These are phyloP conservation scores for Malus asiatica DNA, from an alignment of 306 rosid genomes.

Conservation along the genomic window DNA sequence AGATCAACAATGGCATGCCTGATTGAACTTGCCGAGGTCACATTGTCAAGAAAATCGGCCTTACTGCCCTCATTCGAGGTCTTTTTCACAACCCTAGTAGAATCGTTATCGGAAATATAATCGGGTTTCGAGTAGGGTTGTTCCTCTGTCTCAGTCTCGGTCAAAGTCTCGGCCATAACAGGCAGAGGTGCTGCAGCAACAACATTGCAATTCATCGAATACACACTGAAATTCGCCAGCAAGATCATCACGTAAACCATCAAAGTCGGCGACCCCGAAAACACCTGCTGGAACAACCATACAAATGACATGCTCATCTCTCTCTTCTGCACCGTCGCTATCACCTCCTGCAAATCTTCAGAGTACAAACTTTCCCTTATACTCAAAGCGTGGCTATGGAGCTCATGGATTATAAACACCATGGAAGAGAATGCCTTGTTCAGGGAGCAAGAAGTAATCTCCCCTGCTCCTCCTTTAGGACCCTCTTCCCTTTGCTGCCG, in stretches of 20 bases:
- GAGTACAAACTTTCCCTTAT: slow-evolving; percentile 38
- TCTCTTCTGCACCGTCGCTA: slow-evolving; percentile 35
- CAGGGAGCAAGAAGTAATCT: slow-evolving; percentile 31
- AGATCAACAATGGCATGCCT: slow-evolving; percentile 12
- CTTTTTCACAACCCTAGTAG: slow-evolving; percentile 1
- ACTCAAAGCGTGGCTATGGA: slow-evolving; percentile 53
- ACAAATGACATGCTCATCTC: slow-evolving; percentile 67
- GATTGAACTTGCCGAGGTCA: not conserved
- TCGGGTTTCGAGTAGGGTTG: slow-evolving; percentile 8
- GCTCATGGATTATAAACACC: slow-evolving; percentile 52
- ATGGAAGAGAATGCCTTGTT: slow-evolving; percentile 53
- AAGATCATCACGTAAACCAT: slow-evolving; percentile 62
- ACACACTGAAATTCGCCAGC: slow-evolving; percentile 48
- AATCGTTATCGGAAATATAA: not conserved
- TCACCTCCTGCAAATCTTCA: slow-evolving; percentile 48
- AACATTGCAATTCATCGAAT: slow-evolving; percentile 41
- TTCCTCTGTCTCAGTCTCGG: not conserved
- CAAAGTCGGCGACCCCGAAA: slow-evolving; percentile 55
- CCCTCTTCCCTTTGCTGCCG: slow-evolving; percentile 25
- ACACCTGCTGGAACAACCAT: slow-evolving; percentile 71
- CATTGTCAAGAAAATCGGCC: not conserved
- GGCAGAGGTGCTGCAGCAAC: slow-evolving; percentile 23
- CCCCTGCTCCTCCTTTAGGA: slow-evolving; percentile 19
- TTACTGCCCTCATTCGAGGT: not conserved
- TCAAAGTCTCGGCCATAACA: not conserved